These are phyloP conservation scores for Aspergillus nidulans DNA, from an alignment of 495 filamentous ascomycete species.

Conservation along the genomic window DNA sequence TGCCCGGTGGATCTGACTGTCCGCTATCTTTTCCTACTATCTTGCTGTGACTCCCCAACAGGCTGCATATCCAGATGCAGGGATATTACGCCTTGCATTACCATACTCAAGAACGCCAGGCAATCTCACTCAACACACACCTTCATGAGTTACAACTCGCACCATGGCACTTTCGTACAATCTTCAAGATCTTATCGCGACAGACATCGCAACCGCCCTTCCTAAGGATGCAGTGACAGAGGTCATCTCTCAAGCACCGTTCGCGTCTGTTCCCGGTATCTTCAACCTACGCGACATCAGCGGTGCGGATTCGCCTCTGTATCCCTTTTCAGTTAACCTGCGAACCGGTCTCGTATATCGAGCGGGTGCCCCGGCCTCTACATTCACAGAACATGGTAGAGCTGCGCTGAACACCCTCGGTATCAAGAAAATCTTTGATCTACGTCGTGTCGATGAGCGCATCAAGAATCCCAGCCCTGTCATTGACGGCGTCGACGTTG, in stretches of 20 bases:
- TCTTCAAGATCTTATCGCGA: constrained; percentile 22
- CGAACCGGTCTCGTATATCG: constrained; percentile 47
- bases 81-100: not conserved
- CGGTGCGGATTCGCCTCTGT: constrained; percentile 26
- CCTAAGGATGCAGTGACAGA: constrained; percentile 22
- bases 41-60: not conserved
- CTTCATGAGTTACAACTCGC: not conserved
- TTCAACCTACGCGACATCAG: constrained; percentile 54
- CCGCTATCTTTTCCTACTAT: too few relatives aligned
- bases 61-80: not conserved
- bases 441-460: constrained; percentile 56
- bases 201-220: constrained; percentile 26
- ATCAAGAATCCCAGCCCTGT: constrained; percentile 32
- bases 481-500: constrained; percentile 39
- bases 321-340: constrained; percentile 25
- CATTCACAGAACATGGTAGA: constrained; percentile 49
- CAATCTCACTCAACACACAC: not conserved
- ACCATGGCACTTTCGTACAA: not conserved
- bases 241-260: constrained; percentile 43
- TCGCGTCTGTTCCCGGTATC: constrained; percentile 46
- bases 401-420: constrained; percentile 44
- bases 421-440: constrained; percentile 60
- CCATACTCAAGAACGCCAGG: not conserved
- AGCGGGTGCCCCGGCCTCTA: constrained; percentile 43
- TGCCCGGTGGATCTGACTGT: not conserved